Base-by-base conservation (phyloP, 179 eudicot genomes). In the Patellifolia procumbens region DNA sequence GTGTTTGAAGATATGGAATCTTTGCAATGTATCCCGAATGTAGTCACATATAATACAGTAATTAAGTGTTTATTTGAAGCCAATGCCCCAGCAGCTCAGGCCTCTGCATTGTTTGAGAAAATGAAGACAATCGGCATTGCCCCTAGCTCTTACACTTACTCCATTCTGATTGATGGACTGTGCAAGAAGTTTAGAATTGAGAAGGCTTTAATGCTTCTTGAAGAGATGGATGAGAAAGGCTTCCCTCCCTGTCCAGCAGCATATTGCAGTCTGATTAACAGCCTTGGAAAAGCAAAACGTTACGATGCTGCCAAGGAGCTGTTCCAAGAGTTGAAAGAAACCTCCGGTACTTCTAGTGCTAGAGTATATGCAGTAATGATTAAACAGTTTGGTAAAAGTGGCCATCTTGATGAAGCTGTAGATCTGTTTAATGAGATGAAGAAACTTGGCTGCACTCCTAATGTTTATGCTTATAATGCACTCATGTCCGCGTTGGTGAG, bases 211-310 rank as follows among this genome's bases (percentile, higher is more conserved):
- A 55, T 88, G 68, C 85, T 94, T 83, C 97, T 94, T 11, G 98
- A 94, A 79, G 98, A 94, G 86, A 92, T 94, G 98, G 98, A 94
- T 60, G 98, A 94, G 79, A 89, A 91, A 82, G 94, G 97, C 55
- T 91, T 94, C 74, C 94, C 94, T 58, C 97, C 98, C 37, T 91
- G 94, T 67, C 97, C 98, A 60, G 92, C 98, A 74, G 98, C 98
- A 4, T 94, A 94, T 74, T 94, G 98, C 83, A 94, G 97, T 81
- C 85, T 94, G 81, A 94, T 94, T 74, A 92, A 89, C 70, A 72
- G 85, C 52, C 94, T 94, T 22, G 98, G 98, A 72, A 91, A 86
- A 83, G 91, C 93, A 43, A 94, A 91, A 77, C 92, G 92, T n/a
- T 92, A 88, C 76, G 98, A 94, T 76, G 93, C 91, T 82, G 98